Base-by-base conservation (phyloP, 1,284 basidiomycete genomes). In the Melanopsichium pennsylvanicum region DNA sequence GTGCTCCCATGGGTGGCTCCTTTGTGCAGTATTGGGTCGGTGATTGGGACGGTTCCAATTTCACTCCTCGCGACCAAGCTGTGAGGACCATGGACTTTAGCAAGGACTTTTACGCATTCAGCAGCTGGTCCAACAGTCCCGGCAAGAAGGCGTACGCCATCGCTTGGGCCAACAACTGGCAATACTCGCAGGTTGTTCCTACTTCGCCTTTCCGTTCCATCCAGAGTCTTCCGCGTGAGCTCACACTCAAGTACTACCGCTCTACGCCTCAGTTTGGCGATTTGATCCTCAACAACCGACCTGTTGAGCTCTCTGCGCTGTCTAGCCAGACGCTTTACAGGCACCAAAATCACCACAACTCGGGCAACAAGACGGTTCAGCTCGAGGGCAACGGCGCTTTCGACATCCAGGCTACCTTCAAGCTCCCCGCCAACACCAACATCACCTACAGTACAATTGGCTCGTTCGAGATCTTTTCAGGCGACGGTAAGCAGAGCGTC, bases 141-240 rank as follows among this genome's bases (percentile, higher is more conserved):
- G 47, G 62, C 27, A 61, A 72, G 37, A 57, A 69, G 45, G 59
- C 78, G 15, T 70, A 82, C 47, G 73, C 67, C 22, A 79, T 83
- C 22, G 78, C 70, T 4, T 84, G 83, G 83, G 82, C 82, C 23
- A 77, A 67, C 67, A 84, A 84, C 72, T 83, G 82, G 82, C 77
- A 82, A 66, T 83, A 84, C 74, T 74, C 80, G 16, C 39, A 82
- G 37, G 52, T 61, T 13, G 81, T 80, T 3, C 83, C 83, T 13
- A 83, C 83, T 1, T 77, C 34, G 5, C 80, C 80, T 8, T 83
- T 80, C 80, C 71, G 83, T 19, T 80, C 78, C 40, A 72, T 77
- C 23, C 81, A 83, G 79, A 71, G 59, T 74, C 16, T 81, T 70
- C 37, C 77, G 67, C 56, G 70, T 40, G 46, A 81, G 75, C 56